Conservation (phyloP, 805 yeast species). For the Candida ponderosae region DNA sequence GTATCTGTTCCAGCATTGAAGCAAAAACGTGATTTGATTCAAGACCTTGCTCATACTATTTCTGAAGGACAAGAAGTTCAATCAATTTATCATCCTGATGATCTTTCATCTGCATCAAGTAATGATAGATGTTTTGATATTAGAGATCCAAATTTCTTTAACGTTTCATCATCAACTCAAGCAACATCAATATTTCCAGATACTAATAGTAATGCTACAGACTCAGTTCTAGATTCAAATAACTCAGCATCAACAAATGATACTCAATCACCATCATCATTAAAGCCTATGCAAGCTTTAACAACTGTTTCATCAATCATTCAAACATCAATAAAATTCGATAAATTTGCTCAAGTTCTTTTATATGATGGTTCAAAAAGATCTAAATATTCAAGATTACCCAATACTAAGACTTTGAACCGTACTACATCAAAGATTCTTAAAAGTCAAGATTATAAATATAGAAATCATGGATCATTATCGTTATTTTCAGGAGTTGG, state of each 20-base stretch:
- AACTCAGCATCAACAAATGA: background rate
- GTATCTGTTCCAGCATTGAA: conserved; percentile 11
- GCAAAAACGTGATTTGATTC: conserved; percentile 3
- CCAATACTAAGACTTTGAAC: background rate
- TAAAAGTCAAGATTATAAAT: background rate
- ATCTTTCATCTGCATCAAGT: background rate
- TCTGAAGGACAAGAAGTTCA: conserved; percentile 8
- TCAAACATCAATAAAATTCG: conserved; percentile 16
- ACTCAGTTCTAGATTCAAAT: background rate
- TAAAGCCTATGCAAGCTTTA: background rate
- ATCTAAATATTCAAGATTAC: conserved; percentile 2
- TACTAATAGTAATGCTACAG: background rate
- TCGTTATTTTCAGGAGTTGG: background rate
- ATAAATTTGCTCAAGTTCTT: conserved; percentile 18
- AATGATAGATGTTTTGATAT: conserved; percentile 7
- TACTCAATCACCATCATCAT: too few relatives aligned
- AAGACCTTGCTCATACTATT: conserved; percentile 5
- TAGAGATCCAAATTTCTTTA: conserved; percentile 4
- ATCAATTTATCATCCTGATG: conserved; percentile 6
- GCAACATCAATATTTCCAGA: background rate
- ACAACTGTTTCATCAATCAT: background rate
- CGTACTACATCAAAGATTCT: background rate
- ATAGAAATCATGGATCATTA: background rate
- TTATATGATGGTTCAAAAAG: conserved; percentile 19
- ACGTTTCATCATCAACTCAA: background rate